Base-by-base conservation (phyloP, 306 rosid genomes). In the Dalbergia cochinchinensis region DNA sequence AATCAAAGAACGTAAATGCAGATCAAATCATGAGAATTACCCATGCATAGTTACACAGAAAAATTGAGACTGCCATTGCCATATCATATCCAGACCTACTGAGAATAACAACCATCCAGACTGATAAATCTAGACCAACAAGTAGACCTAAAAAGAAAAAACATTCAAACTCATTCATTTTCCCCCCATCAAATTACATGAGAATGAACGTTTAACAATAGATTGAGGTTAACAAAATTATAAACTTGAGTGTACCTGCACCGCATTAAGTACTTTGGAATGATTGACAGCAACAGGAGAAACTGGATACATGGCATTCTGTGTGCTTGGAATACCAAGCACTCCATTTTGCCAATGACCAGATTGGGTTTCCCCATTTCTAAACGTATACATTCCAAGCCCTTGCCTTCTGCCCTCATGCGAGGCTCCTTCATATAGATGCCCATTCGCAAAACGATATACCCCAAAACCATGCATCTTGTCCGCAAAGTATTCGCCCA, bases 371-470 rank as follows among this genome's bases (percentile, higher is more conserved):
- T 96, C 99, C 1, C 99, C 96, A 73, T 87, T 90, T 87, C 99
- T 88, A 78, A 91, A 96, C 14, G 99, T 87, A 85, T 96, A 96
- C 96, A 91, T 93, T 83, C 99, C 99, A 57, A 93, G 94, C 77
- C 99, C 99, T 87, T 96, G 99, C 87, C 99, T 88, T 85, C 86
- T 88, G n/a, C 99, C 98, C 80, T 96, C 99, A 51, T 96, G 99
- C 99, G 98, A 96, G 20, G 99, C 96, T 65, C 99, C 99, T 79
- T 96, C 99, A 4, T 96, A 96, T 6, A 84, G 89, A 84, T 96
- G 99, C 15, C 91, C 96, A 86, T 93, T 89, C 37, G 98, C 98
- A 83, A 96, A 96, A 60, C 76, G 91, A 78, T 96, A 96, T 76
- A 89, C 87, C 62, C 99, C 99, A 80, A 96, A 93, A 13, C 99